These are phyloP conservation scores for Persicaria tinctoria DNA, from an alignment of 148 eudicot species.

Conservation along the genomic window DNA sequence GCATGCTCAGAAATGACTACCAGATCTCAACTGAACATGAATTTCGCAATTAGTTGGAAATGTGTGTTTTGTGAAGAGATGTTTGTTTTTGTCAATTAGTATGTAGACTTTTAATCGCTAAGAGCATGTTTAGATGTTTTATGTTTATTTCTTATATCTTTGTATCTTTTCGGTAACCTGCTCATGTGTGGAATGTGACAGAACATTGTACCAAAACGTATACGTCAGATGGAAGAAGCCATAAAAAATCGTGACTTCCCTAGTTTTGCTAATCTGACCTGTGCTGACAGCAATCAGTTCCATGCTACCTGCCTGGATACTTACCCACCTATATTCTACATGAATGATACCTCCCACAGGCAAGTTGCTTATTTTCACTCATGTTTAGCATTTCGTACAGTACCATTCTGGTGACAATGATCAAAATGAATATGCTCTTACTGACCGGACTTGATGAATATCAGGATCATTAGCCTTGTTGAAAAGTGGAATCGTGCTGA, in stretches of 20 bases:
- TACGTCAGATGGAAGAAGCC: conserved; percentile 79
- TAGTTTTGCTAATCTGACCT: conserved; percentile 63
- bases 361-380: conserved; percentile 14
- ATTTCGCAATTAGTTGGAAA: background rate
- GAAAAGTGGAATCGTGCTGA: conserved; percentile 95
- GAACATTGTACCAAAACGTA: conserved; percentile 85
- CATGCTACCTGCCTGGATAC: conserved; percentile 96
- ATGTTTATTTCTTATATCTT: background rate
- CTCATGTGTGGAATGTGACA: conserved; percentile 16
- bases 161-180: background rate
- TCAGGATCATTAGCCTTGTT: conserved; percentile 81
- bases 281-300: conserved; percentile 91
- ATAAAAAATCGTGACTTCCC: conserved; percentile 70
- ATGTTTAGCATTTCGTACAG: background rate
- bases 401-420: background rate
- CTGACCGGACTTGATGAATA: conserved; percentile 11
- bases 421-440: background rate
- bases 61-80: background rate
- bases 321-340: conserved; percentile 85
- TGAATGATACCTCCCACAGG: conserved; percentile 98
- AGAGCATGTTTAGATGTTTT: background rate
- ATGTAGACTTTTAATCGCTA: background rate
- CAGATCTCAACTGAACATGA: background rate
- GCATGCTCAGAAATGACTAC: background rate
- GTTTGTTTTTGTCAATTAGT: background rate